Conservation (phyloP, 352 stramenopile genomes). For the Nothophytophthora sp. region DNA sequence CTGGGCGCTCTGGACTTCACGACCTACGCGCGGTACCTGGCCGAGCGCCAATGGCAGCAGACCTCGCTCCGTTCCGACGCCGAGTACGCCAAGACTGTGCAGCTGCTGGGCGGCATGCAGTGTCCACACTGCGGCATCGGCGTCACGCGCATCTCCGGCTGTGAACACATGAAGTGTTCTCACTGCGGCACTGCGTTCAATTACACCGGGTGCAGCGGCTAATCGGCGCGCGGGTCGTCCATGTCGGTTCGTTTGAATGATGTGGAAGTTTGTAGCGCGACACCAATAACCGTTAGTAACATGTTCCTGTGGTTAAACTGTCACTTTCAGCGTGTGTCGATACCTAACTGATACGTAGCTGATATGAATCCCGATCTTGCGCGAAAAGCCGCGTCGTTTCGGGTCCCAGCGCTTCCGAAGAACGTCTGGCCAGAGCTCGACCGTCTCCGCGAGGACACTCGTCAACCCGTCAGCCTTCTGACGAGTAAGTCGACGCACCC, state of each 20-base stretch:
- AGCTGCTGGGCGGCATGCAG: slow-evolving; percentile 30
- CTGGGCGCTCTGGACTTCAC: slow-evolving; percentile 1
- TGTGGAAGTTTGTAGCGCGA: slow-evolving; percentile 39
- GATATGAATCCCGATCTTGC: slow-evolving; percentile 10
- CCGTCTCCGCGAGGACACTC: too few species aligned
- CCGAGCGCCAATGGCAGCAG: slow-evolving; percentile 26
- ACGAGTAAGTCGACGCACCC: too few species aligned
- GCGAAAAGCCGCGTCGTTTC: slow-evolving; percentile 20
- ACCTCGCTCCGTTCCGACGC: slow-evolving; percentile 39
- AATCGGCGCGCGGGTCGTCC: too few species aligned
- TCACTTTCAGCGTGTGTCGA: not conserved
- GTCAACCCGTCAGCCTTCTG: too few species aligned
- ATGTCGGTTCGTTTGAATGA: slow-evolving; percentile 42
- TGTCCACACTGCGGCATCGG: slow-evolving; percentile 50
- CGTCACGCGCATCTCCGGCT: slow-evolving; percentile 37
- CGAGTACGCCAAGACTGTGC: slow-evolving; percentile 36
- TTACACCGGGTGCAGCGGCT: too few species aligned
- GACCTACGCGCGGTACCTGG: slow-evolving; percentile 28
- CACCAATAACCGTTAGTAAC: too few species aligned
- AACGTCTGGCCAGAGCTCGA: too few species aligned
- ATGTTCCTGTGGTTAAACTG: too few species aligned
- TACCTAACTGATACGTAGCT: slow-evolving; percentile 1
- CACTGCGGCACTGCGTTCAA: slow-evolving; percentile 19
- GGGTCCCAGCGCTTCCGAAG: too few species aligned
- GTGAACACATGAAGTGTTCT: slow-evolving; percentile 33